A percentile compares a stretch with the other conserved stretches of the same genome.
These are phyloP conservation scores for Emericellopsis cladophorae DNA, from an alignment of 2,329 filamentous ascomycete species.

Conservation along the genomic window DNA sequence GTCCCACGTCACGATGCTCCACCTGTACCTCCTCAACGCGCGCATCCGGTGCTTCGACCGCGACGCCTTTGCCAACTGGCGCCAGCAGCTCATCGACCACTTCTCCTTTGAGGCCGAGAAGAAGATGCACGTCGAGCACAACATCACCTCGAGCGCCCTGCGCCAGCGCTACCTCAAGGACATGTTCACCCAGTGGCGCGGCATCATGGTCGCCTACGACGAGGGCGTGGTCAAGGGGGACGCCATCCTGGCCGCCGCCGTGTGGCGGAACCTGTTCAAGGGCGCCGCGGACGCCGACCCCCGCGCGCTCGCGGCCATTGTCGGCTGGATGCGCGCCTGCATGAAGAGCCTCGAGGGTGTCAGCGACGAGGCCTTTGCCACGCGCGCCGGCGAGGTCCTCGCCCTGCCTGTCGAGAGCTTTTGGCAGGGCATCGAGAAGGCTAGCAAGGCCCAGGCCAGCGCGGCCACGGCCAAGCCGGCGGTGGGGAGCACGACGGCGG, in stretches of 20 bases:
- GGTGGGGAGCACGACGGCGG: too few relatives aligned
- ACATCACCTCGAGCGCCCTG: conserved; percentile 44
- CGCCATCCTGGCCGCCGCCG: conserved; percentile 62
- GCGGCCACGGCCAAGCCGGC: background rate
- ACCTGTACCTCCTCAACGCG: conserved; percentile 84
- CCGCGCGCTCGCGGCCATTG: conserved; percentile 36
- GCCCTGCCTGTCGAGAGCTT: conserved; percentile 26
- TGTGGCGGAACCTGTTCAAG: conserved; percentile 93
- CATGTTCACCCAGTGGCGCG: conserved; percentile 86
- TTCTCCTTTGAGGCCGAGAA: conserved; percentile 87
- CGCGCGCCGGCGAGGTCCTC: conserved; percentile 18
- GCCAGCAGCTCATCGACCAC: conserved; percentile 85
- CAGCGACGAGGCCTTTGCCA: conserved; percentile 27
- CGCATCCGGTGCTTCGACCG: conserved; percentile 68
- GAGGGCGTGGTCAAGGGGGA: conserved; percentile 69
- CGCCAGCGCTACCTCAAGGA: conserved; percentile 68
- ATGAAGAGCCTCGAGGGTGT: conserved; percentile 35
- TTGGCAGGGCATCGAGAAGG: conserved; percentile 26
- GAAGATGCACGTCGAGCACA: conserved; percentile 71
- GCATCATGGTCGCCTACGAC: conserved; percentile 71
- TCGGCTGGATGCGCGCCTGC: conserved; percentile 40
- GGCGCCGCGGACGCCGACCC: conserved; percentile 42
- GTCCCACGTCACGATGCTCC: conserved; percentile 91
- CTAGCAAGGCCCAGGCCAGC: conserved; percentile 7
- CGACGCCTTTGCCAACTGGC: conserved; percentile 60